Evolutionary conservation across 441 rosid species (phyloP).

Genomic region (Gossypium schwendimanii): DNA sequence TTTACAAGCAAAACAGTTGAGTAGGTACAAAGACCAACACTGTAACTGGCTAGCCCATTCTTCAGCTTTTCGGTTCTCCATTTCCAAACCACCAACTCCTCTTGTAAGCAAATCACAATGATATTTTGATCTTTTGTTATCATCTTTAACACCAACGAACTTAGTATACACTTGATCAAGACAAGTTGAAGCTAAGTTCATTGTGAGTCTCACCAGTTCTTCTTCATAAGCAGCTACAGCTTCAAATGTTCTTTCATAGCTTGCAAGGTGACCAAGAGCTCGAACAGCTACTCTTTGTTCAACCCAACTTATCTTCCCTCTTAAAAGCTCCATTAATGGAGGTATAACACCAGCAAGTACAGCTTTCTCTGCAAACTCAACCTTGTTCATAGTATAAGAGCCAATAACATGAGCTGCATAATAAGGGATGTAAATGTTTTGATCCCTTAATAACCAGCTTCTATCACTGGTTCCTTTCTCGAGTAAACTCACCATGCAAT

Average conservation of each 20-base stretch:
- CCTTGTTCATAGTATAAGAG: conserved; percentile 65
- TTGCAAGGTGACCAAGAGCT: conserved; percentile 66
- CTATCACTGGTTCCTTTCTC: conserved; percentile 34
- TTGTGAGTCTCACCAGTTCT: conserved; percentile 38
- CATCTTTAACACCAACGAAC: conserved; percentile 42
- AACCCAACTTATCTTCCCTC: conserved; percentile 75
- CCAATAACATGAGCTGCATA: conserved; percentile 81
- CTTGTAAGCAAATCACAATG: conserved; percentile 70
- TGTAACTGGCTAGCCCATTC: conserved; percentile 80
- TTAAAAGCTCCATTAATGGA: conserved; percentile 64
- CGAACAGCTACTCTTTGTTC: conserved; percentile 81
- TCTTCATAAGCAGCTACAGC: conserved; percentile 43
- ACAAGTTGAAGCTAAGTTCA: conserved; percentile 43
- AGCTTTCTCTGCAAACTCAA: conserved; percentile 48
- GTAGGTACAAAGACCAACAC: conserved; percentile 62
- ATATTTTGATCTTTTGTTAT: conserved; percentile 43
- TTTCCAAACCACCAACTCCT: conserved; percentile 56
- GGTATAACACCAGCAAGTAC: conserved; percentile 46
- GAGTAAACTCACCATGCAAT: conserved; percentile 61
- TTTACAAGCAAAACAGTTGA: conserved; percentile 62
- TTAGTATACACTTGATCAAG: conserved; percentile 37
- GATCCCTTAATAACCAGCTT: conserved; percentile 64
- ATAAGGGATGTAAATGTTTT: conserved; percentile 75
- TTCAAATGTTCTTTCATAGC: conserved; percentile 53
- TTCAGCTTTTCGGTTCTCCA: conserved; percentile 60